These are phyloP conservation scores for Casuarina cunninghamiana DNA, from an alignment of 306 rosid genomes.

Conservation along the genomic window DNA sequence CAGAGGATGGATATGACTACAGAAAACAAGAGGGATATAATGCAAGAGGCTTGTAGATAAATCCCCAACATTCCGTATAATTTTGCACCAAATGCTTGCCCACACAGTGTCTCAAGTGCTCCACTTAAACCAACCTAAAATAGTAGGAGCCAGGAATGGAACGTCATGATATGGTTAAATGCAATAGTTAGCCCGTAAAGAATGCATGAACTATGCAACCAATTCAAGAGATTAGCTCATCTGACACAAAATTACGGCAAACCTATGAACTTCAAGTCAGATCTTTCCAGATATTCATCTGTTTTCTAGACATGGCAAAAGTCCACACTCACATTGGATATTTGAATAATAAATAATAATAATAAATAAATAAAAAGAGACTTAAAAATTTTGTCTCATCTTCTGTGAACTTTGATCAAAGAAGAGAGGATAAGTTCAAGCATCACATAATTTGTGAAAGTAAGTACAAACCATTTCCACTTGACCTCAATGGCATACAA, in stretches of 20 bases:
- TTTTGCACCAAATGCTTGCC: constrained; percentile 78
- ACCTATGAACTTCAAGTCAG: neutral
- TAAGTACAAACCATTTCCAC: no score
- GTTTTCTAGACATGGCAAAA: neutral
- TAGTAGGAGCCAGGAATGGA: constrained; percentile 10
- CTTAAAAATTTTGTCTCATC: no score
- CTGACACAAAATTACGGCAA: neutral
- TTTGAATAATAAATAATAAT: no score
- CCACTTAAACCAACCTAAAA: constrained; percentile 80
- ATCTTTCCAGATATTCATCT: neutral
- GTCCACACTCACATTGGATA: neutral
- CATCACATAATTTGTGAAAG: no score
- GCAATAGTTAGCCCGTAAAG: neutral
- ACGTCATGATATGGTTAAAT: neutral
- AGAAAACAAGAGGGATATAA: constrained; percentile 57
- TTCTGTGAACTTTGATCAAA: no score
- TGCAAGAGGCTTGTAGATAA: constrained; percentile 76
- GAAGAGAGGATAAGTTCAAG: no score
- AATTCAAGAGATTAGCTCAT: neutral
- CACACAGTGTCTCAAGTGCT: constrained; percentile 83
- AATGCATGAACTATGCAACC: neutral
- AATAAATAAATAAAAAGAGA: no score
- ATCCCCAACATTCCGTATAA: constrained; percentile 62
- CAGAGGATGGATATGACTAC: constrained; percentile 55
- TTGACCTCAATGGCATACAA: no score